phyloP scores from a whole-genome alignment of 2,329 filamentous ascomycete species.

The Colletotrichum graminicola region DNA sequence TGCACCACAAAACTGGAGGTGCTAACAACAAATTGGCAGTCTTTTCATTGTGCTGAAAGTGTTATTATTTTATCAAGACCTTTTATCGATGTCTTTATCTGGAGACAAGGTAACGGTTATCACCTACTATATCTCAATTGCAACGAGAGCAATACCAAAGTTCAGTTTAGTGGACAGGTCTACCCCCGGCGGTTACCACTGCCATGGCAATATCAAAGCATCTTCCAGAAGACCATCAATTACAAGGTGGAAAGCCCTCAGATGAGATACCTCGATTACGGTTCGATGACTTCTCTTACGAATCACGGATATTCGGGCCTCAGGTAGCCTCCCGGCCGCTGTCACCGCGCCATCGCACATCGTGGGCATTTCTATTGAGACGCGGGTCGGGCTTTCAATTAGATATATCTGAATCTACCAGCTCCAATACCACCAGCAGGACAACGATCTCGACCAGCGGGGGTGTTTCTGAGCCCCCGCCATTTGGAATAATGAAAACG shows the following conservation, averaged over 20 bases:
- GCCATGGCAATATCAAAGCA: conserved; percentile 7
- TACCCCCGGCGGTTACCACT: background rate
- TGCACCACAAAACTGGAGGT: background rate
- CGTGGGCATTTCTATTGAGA: conserved; percentile 22
- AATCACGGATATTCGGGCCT: conserved; percentile 31
- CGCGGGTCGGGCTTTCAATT: background rate
- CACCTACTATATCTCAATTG: conserved; percentile 46
- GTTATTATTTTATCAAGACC: conserved; percentile 50
- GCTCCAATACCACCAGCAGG: background rate
- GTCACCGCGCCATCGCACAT: background rate
- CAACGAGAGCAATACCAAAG: conserved; percentile 14
- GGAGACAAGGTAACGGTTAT: conserved; percentile 52
- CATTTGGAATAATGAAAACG: conserved; percentile 35
- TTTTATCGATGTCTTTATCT: conserved; percentile 51
- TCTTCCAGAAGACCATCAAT: background rate
- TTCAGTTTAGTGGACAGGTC: background rate
- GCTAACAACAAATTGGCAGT: conserved; percentile 41
- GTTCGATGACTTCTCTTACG: conserved; percentile 36
- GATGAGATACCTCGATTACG: conserved; percentile 28
- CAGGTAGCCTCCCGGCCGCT: background rate
- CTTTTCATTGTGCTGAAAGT: conserved; percentile 56
- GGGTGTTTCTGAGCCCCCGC: conserved; percentile 1
- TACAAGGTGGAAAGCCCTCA: background rate
- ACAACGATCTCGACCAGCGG: background rate
- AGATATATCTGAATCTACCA: background rate